Percentiles rank a stretch among this genome's conserved stretches.
These are phyloP conservation scores for Rhizopogon rudus DNA, from an alignment of 768 basidiomycete genomes.

Conservation along the genomic window DNA sequence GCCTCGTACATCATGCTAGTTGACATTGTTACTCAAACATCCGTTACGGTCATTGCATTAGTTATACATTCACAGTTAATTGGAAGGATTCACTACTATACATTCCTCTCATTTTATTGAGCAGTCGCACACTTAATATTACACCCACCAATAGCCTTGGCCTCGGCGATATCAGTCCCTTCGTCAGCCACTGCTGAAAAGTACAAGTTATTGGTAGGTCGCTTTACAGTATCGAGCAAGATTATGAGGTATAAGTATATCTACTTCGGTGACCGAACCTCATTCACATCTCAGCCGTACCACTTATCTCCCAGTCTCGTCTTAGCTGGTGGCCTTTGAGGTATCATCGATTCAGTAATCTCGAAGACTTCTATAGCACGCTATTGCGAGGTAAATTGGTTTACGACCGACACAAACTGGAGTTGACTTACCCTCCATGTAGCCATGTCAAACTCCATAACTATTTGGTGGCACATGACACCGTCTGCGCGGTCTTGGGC, in stretches of 20 bases:
- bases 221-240: neutral
- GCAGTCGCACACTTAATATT: no score
- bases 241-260: neutral
- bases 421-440: constrained; percentile 70
- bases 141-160: no score
- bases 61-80: neutral
- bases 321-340: constrained; percentile 58
- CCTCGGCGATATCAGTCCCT: no score
- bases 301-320: constrained; percentile 61
- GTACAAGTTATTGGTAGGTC: neutral
- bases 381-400: constrained; percentile 32
- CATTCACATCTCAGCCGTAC: constrained; percentile 49
- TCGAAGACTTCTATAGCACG: constrained; percentile 84
- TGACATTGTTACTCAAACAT: neutral
- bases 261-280: neutral
- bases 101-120: no score
- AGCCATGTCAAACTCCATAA: constrained; percentile 88
- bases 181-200: neutral
- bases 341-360: constrained; percentile 72
- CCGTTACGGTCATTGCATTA: neutral
- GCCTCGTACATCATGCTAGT: constrained; percentile 58
- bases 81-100: neutral
- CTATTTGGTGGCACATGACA: constrained; percentile 74
- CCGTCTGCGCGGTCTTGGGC: constrained; percentile 60
- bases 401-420: neutral